phyloP scores from a whole-genome alignment of 148 eudicot genomes.

The Rhododendron williamsianum region DNA sequence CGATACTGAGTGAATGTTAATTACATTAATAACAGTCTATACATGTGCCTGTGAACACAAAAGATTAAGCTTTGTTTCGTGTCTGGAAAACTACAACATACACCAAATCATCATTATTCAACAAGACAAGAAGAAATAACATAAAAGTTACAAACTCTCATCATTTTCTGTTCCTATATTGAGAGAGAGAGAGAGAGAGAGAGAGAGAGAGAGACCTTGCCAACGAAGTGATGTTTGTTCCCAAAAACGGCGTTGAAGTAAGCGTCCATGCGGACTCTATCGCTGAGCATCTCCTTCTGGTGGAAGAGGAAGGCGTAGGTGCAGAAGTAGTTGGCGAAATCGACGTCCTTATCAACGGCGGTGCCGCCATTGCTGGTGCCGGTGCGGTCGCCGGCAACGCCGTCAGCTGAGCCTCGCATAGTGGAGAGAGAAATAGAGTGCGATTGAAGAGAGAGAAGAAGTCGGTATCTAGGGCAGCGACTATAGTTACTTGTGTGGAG shows the following conservation, averaged over 20 bases:
- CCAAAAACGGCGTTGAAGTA: slow-evolving; percentile 69
- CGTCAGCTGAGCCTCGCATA: slow-evolving; percentile 42
- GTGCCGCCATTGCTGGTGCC: slow-evolving; percentile 24
- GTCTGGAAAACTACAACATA: background rate
- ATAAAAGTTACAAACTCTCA: background rate
- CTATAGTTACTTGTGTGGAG: background rate
- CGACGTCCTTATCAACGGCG: slow-evolving; percentile 75
- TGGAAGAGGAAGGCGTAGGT: slow-evolving; percentile 87
- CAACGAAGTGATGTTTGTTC: slow-evolving; percentile 73
- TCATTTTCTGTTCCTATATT: too few relatives aligned
- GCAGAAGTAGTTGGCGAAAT: slow-evolving; percentile 93
- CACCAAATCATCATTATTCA: background rate
- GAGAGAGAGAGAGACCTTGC: slow-evolving; percentile 45
- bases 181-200: slow-evolving; percentile 11
- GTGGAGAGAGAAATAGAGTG: background rate
- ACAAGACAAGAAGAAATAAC: background rate
- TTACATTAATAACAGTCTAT: background rate
- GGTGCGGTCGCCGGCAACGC: slow-evolving; percentile 23
- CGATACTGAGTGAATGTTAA: background rate
- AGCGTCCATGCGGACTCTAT: slow-evolving; percentile 92
- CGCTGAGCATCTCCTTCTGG: slow-evolving; percentile 98
- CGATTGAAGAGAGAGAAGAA: background rate
- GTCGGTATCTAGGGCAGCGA: slow-evolving; percentile 4
- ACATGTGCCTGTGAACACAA: background rate
- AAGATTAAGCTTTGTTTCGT: background rate